Evolutionary conservation across 1,284 basidiomycete species (phyloP).

Genomic region (Stereum hirsutum): DNA sequence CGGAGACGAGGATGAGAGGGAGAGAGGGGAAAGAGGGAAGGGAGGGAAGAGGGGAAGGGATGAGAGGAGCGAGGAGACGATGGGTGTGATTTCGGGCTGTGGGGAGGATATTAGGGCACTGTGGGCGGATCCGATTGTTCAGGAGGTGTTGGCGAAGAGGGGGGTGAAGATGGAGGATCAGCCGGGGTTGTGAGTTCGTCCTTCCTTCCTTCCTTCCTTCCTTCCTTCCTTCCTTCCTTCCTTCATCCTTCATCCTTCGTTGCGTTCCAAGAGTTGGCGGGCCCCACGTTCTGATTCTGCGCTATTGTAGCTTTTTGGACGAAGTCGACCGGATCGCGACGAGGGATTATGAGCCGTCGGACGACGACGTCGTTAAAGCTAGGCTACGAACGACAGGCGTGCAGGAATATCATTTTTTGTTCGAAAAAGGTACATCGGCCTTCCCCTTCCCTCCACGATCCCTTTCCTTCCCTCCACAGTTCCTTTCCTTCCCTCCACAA

Average conservation of each 20-base stretch:
- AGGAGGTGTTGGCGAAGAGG: slow-evolving; percentile 36
- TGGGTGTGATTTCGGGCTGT: slow-evolving; percentile 44
- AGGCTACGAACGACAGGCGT: slow-evolving; percentile 62
- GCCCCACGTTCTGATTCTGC: neutral
- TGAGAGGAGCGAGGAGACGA: slow-evolving; percentile 31
- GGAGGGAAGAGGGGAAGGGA: slow-evolving; percentile 10
- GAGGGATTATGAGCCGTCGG: slow-evolving; percentile 43
- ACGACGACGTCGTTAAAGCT: slow-evolving; percentile 62
- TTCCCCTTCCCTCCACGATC: slow-evolving; percentile 1
- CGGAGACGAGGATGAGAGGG: slow-evolving; percentile 3
- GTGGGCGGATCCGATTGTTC: slow-evolving; percentile 49
- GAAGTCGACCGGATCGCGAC: slow-evolving; percentile 51
- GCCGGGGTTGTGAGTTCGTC: slow-evolving; percentile 54
- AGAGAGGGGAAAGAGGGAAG: slow-evolving; percentile 9
- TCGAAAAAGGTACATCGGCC: slow-evolving; percentile 47
- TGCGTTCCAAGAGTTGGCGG: neutral
- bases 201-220: neutral
- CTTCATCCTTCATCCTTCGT: neutral
- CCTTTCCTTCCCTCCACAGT: neutral
- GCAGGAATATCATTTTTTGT: slow-evolving; percentile 60
- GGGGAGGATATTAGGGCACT: slow-evolving; percentile 51
- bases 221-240: neutral
- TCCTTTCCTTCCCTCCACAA: too few species aligned
- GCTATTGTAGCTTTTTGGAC: slow-evolving; percentile 44
- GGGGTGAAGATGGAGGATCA: slow-evolving; percentile 42